phyloP scores from a whole-genome alignment of 1,139 yeast genomes.

The Zygosaccharomyces pseudobailii region DNA sequence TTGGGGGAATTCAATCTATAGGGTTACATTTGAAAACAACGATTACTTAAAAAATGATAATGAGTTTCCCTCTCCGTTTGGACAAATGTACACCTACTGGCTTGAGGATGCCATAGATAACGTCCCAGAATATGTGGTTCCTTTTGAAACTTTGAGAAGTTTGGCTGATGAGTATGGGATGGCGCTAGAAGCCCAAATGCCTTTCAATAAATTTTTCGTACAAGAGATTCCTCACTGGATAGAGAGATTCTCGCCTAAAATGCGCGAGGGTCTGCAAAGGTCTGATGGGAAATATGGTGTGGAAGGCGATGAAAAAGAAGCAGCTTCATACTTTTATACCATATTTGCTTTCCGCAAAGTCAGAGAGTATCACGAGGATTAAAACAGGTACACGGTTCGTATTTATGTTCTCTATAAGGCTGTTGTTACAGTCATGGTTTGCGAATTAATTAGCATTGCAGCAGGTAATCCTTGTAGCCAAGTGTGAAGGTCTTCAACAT shows the following conservation, averaged over 20 bases:
- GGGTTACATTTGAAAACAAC: constrained; percentile 68
- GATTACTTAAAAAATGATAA: constrained; percentile 64
- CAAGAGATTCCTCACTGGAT: constrained; percentile 70
- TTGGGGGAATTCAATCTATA: constrained; percentile 84
- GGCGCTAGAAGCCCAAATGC: constrained; percentile 65
- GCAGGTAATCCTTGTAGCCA: constrained; percentile 87
- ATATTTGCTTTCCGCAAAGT: constrained; percentile 35
- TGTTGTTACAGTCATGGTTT: constrained; percentile 92
- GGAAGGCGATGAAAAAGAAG: constrained; percentile 86
- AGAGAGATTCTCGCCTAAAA: constrained; percentile 53
- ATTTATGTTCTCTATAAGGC: constrained; percentile 45
- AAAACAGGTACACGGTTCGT: constrained; percentile 3
- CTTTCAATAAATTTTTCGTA: constrained; percentile 77
- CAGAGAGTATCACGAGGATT: constrained; percentile 22
- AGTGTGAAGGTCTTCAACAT: constrained; percentile 66
- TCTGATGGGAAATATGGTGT: constrained; percentile 81
- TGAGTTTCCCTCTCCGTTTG: constrained; percentile 68
- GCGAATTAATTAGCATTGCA: constrained; percentile 73
- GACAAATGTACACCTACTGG: constrained; percentile 76
- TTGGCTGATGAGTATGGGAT: constrained; percentile 81
- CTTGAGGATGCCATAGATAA: constrained; percentile 91
- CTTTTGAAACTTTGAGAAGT: constrained; percentile 79
- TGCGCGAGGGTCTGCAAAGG: constrained; percentile 65
- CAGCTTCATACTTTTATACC: constrained; percentile 51
- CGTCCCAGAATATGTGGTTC: constrained; percentile 97